Evolutionary conservation across 345 rosid genomes (phyloP).

Genomic region (Acer yangbiense): DNA sequence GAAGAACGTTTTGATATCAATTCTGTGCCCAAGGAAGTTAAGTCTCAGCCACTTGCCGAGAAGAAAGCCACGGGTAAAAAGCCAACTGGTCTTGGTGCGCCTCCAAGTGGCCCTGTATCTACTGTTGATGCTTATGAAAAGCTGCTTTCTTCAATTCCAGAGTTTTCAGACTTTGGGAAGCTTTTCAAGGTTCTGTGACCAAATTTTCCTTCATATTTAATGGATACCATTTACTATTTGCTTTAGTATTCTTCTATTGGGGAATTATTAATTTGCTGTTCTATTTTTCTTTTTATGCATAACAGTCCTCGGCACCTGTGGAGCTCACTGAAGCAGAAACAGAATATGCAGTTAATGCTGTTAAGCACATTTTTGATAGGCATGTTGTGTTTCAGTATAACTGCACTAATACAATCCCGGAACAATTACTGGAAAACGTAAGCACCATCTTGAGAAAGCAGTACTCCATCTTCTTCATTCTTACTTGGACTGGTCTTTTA

Average conservation of each 20-base stretch:
- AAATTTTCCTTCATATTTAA: slow-evolving; percentile 13
- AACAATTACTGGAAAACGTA: slow-evolving; percentile 93
- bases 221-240: slow-evolving; percentile 3
- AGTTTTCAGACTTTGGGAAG: slow-evolving; percentile 79
- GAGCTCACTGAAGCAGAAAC: slow-evolving; percentile 99
- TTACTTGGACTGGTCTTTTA: slow-evolving; percentile 9
- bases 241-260: neutral
- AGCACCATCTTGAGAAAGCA: slow-evolving; percentile 23
- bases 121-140: slow-evolving; percentile 80
- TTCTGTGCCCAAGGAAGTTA: slow-evolving; percentile 87
- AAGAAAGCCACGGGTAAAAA: slow-evolving; percentile 93
- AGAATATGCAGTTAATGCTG: slow-evolving; percentile 91
- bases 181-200: slow-evolving; percentile 76
- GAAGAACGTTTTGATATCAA: slow-evolving; percentile 79
- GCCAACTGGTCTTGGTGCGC: slow-evolving; percentile 84
- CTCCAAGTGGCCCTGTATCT: slow-evolving; percentile 61
- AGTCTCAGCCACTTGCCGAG: slow-evolving; percentile 83
- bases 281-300: slow-evolving; percentile 15
- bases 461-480: neutral
- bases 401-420: slow-evolving; percentile 95
- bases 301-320: slow-evolving; percentile 83
- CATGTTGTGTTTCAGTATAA: slow-evolving; percentile 95
- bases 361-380: slow-evolving; percentile 84
- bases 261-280: slow-evolving; percentile 23
- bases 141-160: slow-evolving; percentile 80